phyloP scores from a whole-genome alignment of 768 basidiomycete genomes.

The Gelatoporia subvermispora region DNA sequence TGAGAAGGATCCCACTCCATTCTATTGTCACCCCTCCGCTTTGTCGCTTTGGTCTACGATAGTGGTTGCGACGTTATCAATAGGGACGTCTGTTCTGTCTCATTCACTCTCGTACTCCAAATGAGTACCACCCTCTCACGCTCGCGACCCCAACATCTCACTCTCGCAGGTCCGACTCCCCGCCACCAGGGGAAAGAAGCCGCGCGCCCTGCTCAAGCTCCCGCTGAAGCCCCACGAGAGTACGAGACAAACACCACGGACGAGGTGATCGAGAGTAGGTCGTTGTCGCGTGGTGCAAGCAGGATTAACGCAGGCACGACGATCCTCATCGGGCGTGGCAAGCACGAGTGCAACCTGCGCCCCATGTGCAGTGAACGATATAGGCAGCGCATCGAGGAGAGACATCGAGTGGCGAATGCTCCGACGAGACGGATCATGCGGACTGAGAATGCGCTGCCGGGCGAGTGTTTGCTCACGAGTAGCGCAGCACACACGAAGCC shows the following conservation, averaged over 20 bases:
- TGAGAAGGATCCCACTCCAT: no score
- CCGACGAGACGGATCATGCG: constrained; percentile 62
- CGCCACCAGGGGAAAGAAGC: constrained; percentile 44
- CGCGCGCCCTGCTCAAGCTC: constrained; percentile 62
- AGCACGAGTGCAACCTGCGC: constrained; percentile 73
- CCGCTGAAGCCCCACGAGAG: constrained; percentile 55
- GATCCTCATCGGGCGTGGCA: constrained; percentile 73
- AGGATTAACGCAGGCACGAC: constrained; percentile 67
- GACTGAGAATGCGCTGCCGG: constrained; percentile 69
- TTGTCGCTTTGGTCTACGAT: no score
- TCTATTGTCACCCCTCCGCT: no score
- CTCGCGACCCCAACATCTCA: neutral
- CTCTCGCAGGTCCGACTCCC: constrained; percentile 21
- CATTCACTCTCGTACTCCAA: neutral
- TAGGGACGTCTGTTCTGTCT: constrained; percentile 40
- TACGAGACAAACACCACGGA: constrained; percentile 90
- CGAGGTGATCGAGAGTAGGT: constrained; percentile 80
- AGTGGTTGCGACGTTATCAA: no score
- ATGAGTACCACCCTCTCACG: neutral
- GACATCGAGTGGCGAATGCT: constrained; percentile 62
- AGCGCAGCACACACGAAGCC: constrained; percentile 58
- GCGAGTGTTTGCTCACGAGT: constrained; percentile 70
- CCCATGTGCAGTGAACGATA: constrained; percentile 67
- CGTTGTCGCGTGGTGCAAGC: constrained; percentile 78
- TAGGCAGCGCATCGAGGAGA: constrained; percentile 65